Evolutionary conservation across 257 asterid genomes (phyloP).

Genomic region (Salvia miltiorrhiza): DNA sequence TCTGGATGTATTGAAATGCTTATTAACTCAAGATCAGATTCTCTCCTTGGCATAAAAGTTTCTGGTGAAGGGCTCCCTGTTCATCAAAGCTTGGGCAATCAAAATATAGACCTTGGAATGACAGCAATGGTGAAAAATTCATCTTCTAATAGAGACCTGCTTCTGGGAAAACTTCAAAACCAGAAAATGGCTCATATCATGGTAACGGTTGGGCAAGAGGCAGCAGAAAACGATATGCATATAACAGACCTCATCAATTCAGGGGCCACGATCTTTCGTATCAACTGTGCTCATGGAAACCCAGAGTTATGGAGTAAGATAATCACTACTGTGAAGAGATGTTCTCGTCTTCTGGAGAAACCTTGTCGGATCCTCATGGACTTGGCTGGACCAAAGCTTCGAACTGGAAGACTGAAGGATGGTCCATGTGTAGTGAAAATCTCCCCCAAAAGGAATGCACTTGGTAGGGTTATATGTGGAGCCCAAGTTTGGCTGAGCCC

Average conservation of each 20-base stretch:
- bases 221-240: constrained; percentile 39
- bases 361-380: constrained; percentile 77
- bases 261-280: constrained; percentile 60
- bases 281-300: constrained; percentile 76
- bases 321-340: constrained; percentile 39
- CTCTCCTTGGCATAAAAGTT: constrained; percentile 21
- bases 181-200: constrained; percentile 55
- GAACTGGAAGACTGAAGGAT: constrained; percentile 57
- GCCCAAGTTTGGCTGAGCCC: constrained; percentile 61
- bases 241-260: constrained; percentile 49
- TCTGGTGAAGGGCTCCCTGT: constrained; percentile 30
- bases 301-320: constrained; percentile 59
- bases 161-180: constrained; percentile 50
- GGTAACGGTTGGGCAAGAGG: constrained; percentile 73
- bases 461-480: constrained; percentile 42
- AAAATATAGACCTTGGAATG: constrained; percentile 38
- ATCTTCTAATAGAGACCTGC: constrained; percentile 39
- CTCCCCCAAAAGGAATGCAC: constrained; percentile 55
- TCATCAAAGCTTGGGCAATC: constrained; percentile 25
- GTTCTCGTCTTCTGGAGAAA: constrained; percentile 58
- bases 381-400: constrained; percentile 80
- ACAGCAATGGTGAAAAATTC: constrained; percentile 42
- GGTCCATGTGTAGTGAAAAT: constrained; percentile 66
- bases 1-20: constrained; percentile 53
- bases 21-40: constrained; percentile 33